Conservation (phyloP, 305 asterid species). For the Ruellia speciosa region DNA sequence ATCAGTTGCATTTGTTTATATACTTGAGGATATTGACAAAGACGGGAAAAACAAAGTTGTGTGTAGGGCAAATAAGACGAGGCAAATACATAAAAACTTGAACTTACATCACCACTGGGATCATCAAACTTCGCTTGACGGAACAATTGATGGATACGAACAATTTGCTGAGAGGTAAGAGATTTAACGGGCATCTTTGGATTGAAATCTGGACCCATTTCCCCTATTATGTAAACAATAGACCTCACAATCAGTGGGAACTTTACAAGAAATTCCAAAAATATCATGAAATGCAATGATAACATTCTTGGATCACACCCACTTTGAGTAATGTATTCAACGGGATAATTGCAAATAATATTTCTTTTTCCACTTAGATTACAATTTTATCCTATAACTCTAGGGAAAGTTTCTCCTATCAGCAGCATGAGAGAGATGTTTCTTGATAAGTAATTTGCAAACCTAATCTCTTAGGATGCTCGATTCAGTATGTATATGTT, state of each 20-base stretch:
- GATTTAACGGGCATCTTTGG: slow-evolving; percentile 62
- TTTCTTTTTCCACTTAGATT: background rate
- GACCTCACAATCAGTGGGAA: slow-evolving; percentile 19
- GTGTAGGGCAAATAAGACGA: slow-evolving; percentile 10
- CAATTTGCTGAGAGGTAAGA: slow-evolving; percentile 76
- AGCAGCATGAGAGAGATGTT: slow-evolving; percentile 1
- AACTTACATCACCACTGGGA: slow-evolving; percentile 81
- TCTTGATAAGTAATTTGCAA: background rate
- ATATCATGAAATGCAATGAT: slow-evolving; percentile 4
- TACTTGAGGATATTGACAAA: slow-evolving; percentile 12
- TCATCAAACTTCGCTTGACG: slow-evolving; percentile 94
- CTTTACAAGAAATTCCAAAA: background rate
- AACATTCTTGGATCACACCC: slow-evolving; percentile 6
- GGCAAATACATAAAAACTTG: slow-evolving; percentile 16
- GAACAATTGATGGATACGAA: slow-evolving; percentile 83
- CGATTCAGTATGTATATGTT: too few relatives aligned
- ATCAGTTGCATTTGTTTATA: slow-evolving; percentile 11
- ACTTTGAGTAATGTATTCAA: too few relatives aligned
- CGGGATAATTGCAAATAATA: background rate
- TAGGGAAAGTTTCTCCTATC: background rate
- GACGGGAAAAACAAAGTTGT: slow-evolving; percentile 1
- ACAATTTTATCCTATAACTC: background rate
- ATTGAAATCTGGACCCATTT: slow-evolving; percentile 79
- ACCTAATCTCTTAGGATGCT: too few relatives aligned
- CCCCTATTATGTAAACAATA: slow-evolving; percentile 41